Evolutionary conservation across 1,284 basidiomycete species (phyloP), one percentile per base, ranked within the genome.

Genomic region (Malassezia sp.): DNA sequence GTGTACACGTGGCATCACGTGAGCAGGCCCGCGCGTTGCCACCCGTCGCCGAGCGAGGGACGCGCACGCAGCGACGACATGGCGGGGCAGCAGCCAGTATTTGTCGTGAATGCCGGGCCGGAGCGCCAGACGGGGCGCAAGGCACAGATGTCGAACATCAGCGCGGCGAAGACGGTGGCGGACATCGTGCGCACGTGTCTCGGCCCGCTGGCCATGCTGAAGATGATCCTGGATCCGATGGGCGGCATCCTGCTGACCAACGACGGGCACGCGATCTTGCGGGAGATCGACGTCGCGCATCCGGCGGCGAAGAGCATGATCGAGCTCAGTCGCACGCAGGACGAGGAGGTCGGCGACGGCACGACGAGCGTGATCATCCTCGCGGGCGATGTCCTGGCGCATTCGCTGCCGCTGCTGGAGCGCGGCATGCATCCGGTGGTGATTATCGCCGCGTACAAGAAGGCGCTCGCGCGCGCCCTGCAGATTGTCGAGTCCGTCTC

Each of bases 231-330:
- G 38, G 89, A 96, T 75, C 68, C 70, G 46, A 62, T 67, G 58
- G 68, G 61, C 17, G 63, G 62, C 34, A 69, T 61, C 24, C 33
- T 45, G 38, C 34, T 96, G 35, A 97, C 91, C 5, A 96, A 96
- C 72, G 91, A 97, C 68, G 91, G 93, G 18, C 93, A 96, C 65
- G 90, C 90, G 9, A 96, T 97, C 58, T 75, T 96, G 30, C 82
- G 91, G 50, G 91, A 97, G 72, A 96, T 96, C 57, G 91, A 97
- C 57, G 90, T 97, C 21, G 88, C 88, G 4, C 91, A 96, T 65
- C 93, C 93, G 0, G 91, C 91, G 21, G 91, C 91, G 26, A 97
- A 96, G 75, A 91, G 90, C 61, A 97, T 97, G 91, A 96, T 97
- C 61, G 91, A 99, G 73, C 80, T 97, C 17, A 85, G 85, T 65